Base-by-base conservation (phyloP, 345 rosid species). In the Eucalyptus polyanthemos region DNA sequence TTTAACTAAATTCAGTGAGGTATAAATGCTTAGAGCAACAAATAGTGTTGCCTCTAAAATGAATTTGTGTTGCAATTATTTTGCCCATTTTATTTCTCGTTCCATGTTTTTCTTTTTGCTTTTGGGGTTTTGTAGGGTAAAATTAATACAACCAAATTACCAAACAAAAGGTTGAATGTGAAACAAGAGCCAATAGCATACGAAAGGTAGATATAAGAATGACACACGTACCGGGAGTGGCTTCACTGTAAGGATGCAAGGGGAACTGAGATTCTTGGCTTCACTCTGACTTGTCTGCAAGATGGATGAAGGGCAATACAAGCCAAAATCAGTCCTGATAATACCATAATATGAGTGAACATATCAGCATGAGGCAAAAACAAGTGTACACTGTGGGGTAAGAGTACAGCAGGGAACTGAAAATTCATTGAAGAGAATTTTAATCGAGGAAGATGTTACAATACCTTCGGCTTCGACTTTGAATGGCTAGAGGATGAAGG, bases 51-150 rank as follows among this genome's bases (percentile, higher is more conserved):
- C 34, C 34, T 6, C 17, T 4, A 1, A 62, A 62, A 6, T 62
- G 72, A 1, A 19, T 29, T 62, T 29, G 17, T 29, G 5, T 29
- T 62, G 72, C 72, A 13, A 14, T 62, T 29, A 14, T 62, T 62
- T 62, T 4, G 0, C 72, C 34, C 4, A 60, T 29, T 60, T 27
- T 60, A 1, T 12, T 60, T 12, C 4, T 60, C 12, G 3, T 27
- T 27, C 67, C 67, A 0, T 25, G 1, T 2, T 24, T 10, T 56
- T 58, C 0, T 25, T 58, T 11, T 24, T 3, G 4, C 14, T 58
- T 58, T 58, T 25, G 44, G 56, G 56, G 56, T 19, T 53, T 53
- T 58, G 14, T 58, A 56, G 29, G 62, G 29, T 22, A 9, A 9
- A 24, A 22, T 56, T 0, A 6, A 53, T 53, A 24, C 56, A 19